Conservation (phyloP, 257 asterid species). For the Pogostemon cablin region DNA sequence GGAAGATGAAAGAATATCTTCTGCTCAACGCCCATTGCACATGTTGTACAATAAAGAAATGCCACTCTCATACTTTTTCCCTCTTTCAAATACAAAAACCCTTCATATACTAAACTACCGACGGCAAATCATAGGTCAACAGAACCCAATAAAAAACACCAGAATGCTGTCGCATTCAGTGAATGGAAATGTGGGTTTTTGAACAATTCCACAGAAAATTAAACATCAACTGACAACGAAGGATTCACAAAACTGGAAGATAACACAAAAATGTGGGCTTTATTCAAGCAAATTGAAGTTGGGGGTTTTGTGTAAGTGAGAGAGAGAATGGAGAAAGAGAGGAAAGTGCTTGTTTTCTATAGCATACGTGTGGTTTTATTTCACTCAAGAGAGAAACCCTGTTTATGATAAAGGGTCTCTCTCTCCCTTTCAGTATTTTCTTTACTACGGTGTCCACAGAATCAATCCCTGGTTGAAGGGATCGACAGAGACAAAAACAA, state of each 20-base stretch:
- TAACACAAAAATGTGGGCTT: constrained; percentile 32
- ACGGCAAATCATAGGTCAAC: constrained; percentile 46
- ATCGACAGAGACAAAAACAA: constrained; percentile 48
- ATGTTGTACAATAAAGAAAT: constrained; percentile 32
- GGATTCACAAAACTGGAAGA: background rate
- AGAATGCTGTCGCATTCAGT: constrained; percentile 12
- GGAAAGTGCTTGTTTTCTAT: background rate
- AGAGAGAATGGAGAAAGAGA: background rate
- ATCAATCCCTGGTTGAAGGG: constrained; percentile 47
- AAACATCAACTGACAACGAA: constrained; percentile 38
- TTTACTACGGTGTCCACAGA: constrained; percentile 40
- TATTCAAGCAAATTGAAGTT: background rate
- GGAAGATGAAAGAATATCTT: constrained; percentile 28
- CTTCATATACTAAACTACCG: constrained; percentile 34
- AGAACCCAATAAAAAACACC: constrained; percentile 25
- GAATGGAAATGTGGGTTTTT: constrained; percentile 33
- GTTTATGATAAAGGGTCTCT: constrained; percentile 41
- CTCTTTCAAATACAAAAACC: constrained; percentile 29
- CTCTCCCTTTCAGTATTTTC: constrained; percentile 35
- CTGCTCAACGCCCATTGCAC: constrained; percentile 40
- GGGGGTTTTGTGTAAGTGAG: constrained; percentile 13
- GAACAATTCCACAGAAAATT: constrained; percentile 39
- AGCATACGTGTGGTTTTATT: background rate
- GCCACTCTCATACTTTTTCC: constrained; percentile 10
- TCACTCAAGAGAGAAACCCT: constrained; percentile 54